Conservation (phyloP, 177 flowering plant genomes). For the Vitis hybrid region DNA sequence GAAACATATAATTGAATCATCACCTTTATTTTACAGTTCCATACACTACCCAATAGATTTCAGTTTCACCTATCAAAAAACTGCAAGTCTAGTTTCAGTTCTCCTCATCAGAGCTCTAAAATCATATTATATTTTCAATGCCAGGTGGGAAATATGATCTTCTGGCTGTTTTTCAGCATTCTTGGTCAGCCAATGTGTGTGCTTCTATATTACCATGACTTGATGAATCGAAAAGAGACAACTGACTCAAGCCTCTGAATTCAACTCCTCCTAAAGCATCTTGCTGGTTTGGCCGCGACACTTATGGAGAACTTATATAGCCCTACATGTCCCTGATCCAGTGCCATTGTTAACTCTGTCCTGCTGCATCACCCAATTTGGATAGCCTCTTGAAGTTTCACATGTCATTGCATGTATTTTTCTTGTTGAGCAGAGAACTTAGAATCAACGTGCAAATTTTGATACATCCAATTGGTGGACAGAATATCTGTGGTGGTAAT, state of each 20-base stretch:
- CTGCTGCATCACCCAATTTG: no score
- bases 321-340: no score
- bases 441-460: no score
- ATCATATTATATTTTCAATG: neutral
- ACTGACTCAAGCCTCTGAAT: constrained; percentile 3
- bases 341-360: no score
- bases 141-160: constrained; percentile 93
- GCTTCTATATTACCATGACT: constrained; percentile 86
- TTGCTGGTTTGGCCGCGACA: neutral
- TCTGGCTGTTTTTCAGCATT: constrained; percentile 90
- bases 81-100: neutral
- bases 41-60: neutral
- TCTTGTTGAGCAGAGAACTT: no score
- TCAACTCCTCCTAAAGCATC: neutral
- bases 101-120: neutral
- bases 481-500: no score
- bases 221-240: constrained; percentile 70
- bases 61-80: neutral
- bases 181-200: constrained; percentile 92
- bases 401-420: no score
- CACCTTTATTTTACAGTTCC: no score
- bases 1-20: no score
- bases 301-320: no score
- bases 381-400: no score
- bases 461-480: no score